phyloP scores from a whole-genome alignment of 495 filamentous ascomycete genomes.

The Thermothielavioides terrestris region DNA sequence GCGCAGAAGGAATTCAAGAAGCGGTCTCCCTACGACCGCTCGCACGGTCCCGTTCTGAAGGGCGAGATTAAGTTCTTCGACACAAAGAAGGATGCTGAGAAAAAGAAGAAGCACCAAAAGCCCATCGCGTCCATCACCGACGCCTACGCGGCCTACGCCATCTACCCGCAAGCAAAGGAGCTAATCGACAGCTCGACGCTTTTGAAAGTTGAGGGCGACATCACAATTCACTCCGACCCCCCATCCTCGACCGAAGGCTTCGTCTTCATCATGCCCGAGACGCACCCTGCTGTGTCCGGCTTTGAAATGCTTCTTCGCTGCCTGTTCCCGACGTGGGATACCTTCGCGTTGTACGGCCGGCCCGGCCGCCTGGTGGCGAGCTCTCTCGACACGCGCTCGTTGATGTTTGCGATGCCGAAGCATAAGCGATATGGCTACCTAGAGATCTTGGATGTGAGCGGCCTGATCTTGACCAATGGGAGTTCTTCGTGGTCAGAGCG shows the following conservation, averaged over 20 bases:
- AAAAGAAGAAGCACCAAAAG: constrained; percentile 72
- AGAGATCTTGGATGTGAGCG: constrained; percentile 75
- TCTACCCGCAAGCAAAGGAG: constrained; percentile 89
- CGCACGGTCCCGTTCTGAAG: constrained; percentile 53
- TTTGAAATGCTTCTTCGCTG: constrained; percentile 97
- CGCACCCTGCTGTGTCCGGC: constrained; percentile 78
- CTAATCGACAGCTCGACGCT: constrained; percentile 91
- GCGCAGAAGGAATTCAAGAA: constrained; percentile 79
- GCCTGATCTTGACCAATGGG: constrained; percentile 66
- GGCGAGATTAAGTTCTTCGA: constrained; percentile 95
- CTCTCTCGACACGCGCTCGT: constrained; percentile 69
- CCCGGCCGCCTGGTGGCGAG: constrained; percentile 82
- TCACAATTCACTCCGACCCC: constrained; percentile 71
- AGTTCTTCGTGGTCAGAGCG: constrained; percentile 74
- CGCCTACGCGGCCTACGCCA: constrained; percentile 85
- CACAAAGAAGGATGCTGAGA: constrained; percentile 56
- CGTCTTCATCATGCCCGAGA: constrained; percentile 96
- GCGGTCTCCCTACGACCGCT: constrained; percentile 70
- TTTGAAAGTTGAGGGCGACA: constrained; percentile 85
- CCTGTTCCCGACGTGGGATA: constrained; percentile 89
- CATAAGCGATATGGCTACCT: constrained; percentile 84
- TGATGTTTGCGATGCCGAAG: constrained; percentile 98
- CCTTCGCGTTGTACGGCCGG: constrained; percentile 85
- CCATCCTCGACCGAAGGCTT: constrained; percentile 77
- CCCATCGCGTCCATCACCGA: constrained; percentile 89